phyloP scores from a whole-genome alignment of 2,329 filamentous ascomycete genomes.

The Fusarium sp. region DNA sequence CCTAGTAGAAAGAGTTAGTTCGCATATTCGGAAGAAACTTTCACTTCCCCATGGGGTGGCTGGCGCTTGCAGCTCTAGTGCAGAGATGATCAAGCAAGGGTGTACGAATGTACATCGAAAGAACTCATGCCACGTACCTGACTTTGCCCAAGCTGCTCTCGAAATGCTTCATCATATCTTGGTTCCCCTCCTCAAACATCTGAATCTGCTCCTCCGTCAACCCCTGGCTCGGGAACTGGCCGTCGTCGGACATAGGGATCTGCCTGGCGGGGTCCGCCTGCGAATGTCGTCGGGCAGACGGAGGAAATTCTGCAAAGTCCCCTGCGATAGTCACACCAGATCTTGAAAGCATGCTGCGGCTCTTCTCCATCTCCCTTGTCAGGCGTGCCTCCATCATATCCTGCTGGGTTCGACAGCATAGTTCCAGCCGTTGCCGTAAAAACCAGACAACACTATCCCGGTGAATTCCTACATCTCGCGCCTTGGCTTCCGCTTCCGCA shows the following conservation, averaged over 20 bases:
- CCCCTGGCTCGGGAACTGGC: constrained; percentile 58
- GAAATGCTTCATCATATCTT: constrained; percentile 92
- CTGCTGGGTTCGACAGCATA: constrained; percentile 82
- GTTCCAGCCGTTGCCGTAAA: constrained; percentile 79
- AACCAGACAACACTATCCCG: constrained; percentile 89
- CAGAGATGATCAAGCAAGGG: constrained; percentile 17
- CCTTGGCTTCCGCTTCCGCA: constrained; percentile 76
- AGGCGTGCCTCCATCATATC: constrained; percentile 94
- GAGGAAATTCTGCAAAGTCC: constrained; percentile 53
- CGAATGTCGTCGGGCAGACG: constrained; percentile 41
- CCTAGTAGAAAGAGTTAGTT: constrained; percentile 60
- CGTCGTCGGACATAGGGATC: constrained; percentile 44
- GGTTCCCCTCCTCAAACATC: constrained; percentile 93
- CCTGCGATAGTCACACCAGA: constrained; percentile 55
- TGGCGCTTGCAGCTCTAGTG: constrained; percentile 14
- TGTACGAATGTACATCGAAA: constrained; percentile 11
- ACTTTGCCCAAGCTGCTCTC: constrained; percentile 96
- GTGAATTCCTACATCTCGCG: constrained; percentile 75
- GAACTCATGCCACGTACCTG: constrained; percentile 70
- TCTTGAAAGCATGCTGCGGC: constrained; percentile 85
- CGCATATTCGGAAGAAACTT: constrained; percentile 8
- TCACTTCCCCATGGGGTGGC: constrained; percentile 14
- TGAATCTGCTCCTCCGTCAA: constrained; percentile 89
- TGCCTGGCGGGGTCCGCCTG: constrained; percentile 31
- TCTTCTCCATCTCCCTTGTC: constrained; percentile 88